Evolutionary conservation across 768 basidiomycete genomes (phyloP).

Genomic region (Leccinellum rugosiceps): DNA sequence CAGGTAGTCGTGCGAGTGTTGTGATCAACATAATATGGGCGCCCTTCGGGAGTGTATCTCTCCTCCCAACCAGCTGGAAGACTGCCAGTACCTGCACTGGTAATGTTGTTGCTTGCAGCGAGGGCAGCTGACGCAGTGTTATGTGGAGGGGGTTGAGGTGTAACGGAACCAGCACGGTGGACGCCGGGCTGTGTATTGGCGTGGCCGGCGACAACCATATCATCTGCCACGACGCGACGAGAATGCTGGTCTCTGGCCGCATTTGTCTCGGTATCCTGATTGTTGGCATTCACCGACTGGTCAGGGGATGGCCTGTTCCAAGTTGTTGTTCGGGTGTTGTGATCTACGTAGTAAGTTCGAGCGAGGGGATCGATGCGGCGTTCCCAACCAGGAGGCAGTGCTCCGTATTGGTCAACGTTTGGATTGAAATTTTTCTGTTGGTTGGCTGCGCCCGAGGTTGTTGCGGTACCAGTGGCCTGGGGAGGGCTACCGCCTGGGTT

Average conservation of each 20-base stretch:
- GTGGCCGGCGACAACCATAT: slow-evolving; percentile 73
- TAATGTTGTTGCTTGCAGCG: slow-evolving; percentile 46
- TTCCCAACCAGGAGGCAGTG: slow-evolving; percentile 92
- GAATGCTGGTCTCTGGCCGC: slow-evolving; percentile 85
- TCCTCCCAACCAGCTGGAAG: slow-evolving; percentile 99
- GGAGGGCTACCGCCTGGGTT: slow-evolving; percentile 32
- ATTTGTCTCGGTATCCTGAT: slow-evolving; percentile 76
- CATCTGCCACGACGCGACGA: slow-evolving; percentile 79
- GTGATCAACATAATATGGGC: slow-evolving; percentile 99
- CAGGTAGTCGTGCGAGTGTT: slow-evolving; percentile 99
- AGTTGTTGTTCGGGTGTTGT: slow-evolving; percentile 95
- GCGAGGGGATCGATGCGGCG: slow-evolving; percentile 95
- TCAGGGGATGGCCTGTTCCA: slow-evolving; percentile 91
- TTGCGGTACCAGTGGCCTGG: slow-evolving; percentile 19
- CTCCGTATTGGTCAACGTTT: slow-evolving; percentile 89
- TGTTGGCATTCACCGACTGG: slow-evolving; percentile 65
- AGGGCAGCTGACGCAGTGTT: slow-evolving; percentile 45
- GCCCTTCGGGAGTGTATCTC: slow-evolving; percentile 95
- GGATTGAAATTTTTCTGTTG: slow-evolving; percentile 89
- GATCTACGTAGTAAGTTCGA: slow-evolving; percentile 97
- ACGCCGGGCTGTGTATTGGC: slow-evolving; percentile 38
- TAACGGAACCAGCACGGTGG: slow-evolving; percentile 38
- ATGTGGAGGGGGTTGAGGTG: slow-evolving; percentile 25
- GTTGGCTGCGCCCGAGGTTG: slow-evolving; percentile 41
- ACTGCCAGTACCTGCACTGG: slow-evolving; percentile 78